Evolutionary conservation across 2,329 filamentous ascomycete species (phyloP).

Genomic region (Colletotrichum australisinense): DNA sequence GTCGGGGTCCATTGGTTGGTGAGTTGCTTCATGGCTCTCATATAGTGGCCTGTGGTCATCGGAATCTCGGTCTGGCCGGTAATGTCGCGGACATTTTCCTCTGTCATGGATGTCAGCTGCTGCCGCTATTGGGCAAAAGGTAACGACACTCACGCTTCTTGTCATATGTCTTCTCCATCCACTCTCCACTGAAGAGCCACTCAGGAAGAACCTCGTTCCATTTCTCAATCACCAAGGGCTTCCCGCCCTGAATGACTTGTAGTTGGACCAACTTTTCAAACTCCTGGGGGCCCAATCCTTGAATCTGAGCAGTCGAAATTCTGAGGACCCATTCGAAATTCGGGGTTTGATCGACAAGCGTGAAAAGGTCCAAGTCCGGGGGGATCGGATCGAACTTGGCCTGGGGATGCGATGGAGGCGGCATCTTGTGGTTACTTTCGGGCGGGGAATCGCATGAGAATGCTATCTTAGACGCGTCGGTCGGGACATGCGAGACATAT

Average conservation of each 20-base stretch:
- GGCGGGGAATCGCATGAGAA: neutral
- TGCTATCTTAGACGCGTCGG: neutral
- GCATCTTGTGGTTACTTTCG: slow-evolving; percentile 67
- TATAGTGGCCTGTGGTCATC: slow-evolving; percentile 90
- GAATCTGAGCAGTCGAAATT: slow-evolving; percentile 82
- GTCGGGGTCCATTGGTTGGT: slow-evolving; percentile 82
- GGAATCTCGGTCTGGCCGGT: slow-evolving; percentile 78
- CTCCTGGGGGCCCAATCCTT: slow-evolving; percentile 77
- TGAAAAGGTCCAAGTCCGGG: slow-evolving; percentile 82
- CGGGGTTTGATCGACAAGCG: slow-evolving; percentile 79
- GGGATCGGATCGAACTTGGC: slow-evolving; percentile 93
- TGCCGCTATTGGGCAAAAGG: neutral
- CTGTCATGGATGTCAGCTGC: slow-evolving; percentile 55
- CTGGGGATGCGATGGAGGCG: slow-evolving; percentile 78
- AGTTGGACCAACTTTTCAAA: slow-evolving; percentile 89
- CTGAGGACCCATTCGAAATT: slow-evolving; percentile 91
- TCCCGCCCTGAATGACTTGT: slow-evolving; percentile 86
- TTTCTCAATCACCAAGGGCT: slow-evolving; percentile 90
- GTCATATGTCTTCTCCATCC: slow-evolving; percentile 83
- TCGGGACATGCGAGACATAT: too few relatives aligned
- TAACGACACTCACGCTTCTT: slow-evolving; percentile 73
- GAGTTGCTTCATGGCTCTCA: slow-evolving; percentile 86
- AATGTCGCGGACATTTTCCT: slow-evolving; percentile 88
- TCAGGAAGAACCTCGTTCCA: slow-evolving; percentile 82
- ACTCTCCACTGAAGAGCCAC: slow-evolving; percentile 81